Percentiles rank a stretch among this genome's conserved stretches.
phyloP scores from a whole-genome alignment of 345 rosid genomes.

The Brassica rapa region DNA sequence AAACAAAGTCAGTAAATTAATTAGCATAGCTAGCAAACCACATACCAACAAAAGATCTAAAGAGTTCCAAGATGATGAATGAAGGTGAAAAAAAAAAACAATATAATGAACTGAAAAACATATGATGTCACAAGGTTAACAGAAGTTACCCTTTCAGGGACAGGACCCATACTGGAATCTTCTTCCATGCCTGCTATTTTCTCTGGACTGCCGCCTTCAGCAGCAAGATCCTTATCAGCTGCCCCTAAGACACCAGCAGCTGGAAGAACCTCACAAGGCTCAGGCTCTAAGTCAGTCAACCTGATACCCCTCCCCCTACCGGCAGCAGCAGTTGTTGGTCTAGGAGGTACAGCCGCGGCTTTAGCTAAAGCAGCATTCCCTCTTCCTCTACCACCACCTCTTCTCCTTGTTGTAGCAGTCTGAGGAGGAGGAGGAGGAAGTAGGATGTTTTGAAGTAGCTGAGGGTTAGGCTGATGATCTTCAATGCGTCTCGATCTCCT shows the following conservation, averaged over 20 bases:
- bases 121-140: conserved; percentile 15
- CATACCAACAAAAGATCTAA: not conserved
- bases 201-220: conserved; percentile 81
- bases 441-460: conserved; percentile 58
- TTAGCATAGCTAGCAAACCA: conserved; percentile 9
- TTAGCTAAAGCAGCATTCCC: conserved; percentile 90
- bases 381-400: conserved; percentile 81
- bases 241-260: conserved; percentile 61
- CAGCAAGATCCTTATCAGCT: conserved; percentile 77
- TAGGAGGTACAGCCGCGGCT: conserved; percentile 53
- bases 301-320: conserved; percentile 85
- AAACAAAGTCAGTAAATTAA: conserved; percentile 20
- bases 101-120: too few relatives aligned
- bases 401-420: conserved; percentile 80
- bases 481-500: conserved; percentile 92
- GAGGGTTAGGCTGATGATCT: conserved; percentile 83
- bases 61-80: conserved; percentile 9
- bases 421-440: conserved; percentile 53
- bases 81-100: not conserved
- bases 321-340: conserved; percentile 70
- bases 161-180: conserved; percentile 76
- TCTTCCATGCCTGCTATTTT: conserved; percentile 76
- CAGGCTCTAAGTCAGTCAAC: conserved; percentile 83
- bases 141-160: conserved; percentile 78
- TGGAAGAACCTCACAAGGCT: conserved; percentile 71